Evolutionary conservation across 1,139 yeast species (phyloP).

Genomic region (Lodderomyces elongisporus): DNA sequence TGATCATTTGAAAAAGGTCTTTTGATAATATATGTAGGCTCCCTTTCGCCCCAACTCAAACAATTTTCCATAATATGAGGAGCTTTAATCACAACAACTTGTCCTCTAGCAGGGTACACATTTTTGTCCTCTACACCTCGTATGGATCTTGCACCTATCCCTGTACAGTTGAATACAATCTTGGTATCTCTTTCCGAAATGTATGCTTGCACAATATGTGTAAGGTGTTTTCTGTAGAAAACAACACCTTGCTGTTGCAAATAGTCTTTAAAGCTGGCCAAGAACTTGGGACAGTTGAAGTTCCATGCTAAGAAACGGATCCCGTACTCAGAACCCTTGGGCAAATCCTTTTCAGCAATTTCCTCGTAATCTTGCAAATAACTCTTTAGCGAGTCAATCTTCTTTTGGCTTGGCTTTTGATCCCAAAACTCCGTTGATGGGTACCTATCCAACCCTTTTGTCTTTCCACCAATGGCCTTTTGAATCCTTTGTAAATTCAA

Average conservation of each 20-base stretch:
- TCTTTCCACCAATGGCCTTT: conserved; percentile 36
- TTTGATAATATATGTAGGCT: conserved; percentile 64
- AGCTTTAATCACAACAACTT: conserved; percentile 57
- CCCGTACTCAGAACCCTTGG: conserved; percentile 49
- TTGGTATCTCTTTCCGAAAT: conserved; percentile 25
- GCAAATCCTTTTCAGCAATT: conserved; percentile 29
- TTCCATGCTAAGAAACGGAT: conserved; percentile 55
- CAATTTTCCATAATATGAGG: conserved; percentile 49
- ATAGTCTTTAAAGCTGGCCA: conserved; percentile 39
- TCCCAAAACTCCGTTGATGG: conserved; percentile 58
- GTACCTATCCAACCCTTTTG: conserved; percentile 50
- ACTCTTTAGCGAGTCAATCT: conserved; percentile 38
- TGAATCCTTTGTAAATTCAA: conserved; percentile 40
- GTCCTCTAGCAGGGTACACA: conserved; percentile 65
- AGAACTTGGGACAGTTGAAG: conserved; percentile 61
- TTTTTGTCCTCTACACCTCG: conserved; percentile 48
- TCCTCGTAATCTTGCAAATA: conserved; percentile 43
- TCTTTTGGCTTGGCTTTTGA: conserved; percentile 33
- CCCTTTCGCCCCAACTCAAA: conserved; percentile 47
- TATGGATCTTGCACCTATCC: conserved; percentile 54
- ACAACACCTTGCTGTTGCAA: conserved; percentile 44
- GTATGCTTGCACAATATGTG: conserved; percentile 54
- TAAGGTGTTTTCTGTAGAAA: conserved; percentile 38
- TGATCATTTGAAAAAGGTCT: conserved; percentile 60
- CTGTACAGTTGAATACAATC: conserved; percentile 64